Evolutionary conservation across 192 early-diverging fungal genomes (phyloP).

Genomic region (Obelidium mucronatum): DNA sequence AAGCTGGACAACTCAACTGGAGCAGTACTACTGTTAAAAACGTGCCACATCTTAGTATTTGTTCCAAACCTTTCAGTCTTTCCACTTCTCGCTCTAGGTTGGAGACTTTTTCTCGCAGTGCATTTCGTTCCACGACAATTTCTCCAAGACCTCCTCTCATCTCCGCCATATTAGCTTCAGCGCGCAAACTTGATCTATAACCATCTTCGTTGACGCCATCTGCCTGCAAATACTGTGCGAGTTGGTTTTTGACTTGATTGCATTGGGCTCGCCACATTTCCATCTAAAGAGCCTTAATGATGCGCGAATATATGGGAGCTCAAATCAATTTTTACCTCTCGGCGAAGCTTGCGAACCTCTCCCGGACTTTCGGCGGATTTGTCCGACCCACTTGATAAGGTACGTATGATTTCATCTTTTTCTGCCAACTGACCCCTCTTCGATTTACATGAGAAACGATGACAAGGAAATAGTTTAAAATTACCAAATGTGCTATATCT

Average conservation of each 20-base stretch:
- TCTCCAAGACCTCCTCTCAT: conserved; percentile 23
- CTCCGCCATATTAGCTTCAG: conserved; percentile 12
- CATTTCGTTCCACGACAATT: conserved; percentile 21
- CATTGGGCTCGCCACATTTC: conserved; percentile 49
- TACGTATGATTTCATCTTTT: conserved; percentile 42
- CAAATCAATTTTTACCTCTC: conserved; percentile 27
- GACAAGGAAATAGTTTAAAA: neutral
- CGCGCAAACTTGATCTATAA: neutral
- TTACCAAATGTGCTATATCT: conserved; percentile 22
- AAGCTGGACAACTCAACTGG: conserved; percentile 40
- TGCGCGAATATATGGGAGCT: neutral
- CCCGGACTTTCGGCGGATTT: conserved; percentile 9
- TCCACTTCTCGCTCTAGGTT: conserved; percentile 32
- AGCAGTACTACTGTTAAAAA: neutral
- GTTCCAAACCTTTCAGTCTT: conserved; percentile 24
- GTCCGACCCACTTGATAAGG: conserved; percentile 37
- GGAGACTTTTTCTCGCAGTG: conserved; percentile 20
- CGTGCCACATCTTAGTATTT: neutral
- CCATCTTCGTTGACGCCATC: neutral
- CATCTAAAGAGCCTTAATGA: conserved; percentile 15
- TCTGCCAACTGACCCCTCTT: conserved; percentile 33
- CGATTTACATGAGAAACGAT: too few relatives aligned
- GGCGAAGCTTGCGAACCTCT: conserved; percentile 38
- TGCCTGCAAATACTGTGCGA: conserved; percentile 17
- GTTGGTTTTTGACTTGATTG: conserved; percentile 42